Evolutionary conservation across 495 filamentous ascomycete genomes (phyloP), one percentile per base, ranked within the genome.

Genomic region (Trichoderma reesei): DNA sequence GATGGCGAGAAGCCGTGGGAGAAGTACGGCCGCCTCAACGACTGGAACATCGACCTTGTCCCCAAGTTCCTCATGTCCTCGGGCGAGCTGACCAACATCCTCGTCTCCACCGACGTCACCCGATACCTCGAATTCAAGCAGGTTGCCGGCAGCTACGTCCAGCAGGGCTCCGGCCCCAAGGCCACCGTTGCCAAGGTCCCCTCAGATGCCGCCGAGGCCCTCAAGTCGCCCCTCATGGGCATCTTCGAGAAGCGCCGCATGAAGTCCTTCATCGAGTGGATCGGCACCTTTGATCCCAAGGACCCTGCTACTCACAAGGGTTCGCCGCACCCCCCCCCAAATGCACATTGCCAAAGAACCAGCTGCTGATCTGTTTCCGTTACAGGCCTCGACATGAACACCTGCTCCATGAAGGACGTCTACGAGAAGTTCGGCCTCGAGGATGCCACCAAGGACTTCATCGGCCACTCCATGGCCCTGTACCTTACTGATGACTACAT

Each of bases 41-140:
- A 99, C 83, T 99, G 94, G 94, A 98, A 97, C 80, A 93, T 99
- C 76, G 95, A 98, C 72, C 82, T 99, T 68, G 91, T 98, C 56
- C 93, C 94, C 65, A 99, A 99, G 82, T 85, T 99, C 62, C 82
- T 99, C 72, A 98, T 99, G 92, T 90, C 94, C 20, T 96, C 96
- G 70, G 94, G 94, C 72, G 92, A 99, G 79, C 82, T 99, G 74
- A 99, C 94, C 66, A 98, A 97, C 76, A 96, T 96, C 74, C 82
- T 97, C 69, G 91, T 96, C 60, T 95, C 90, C 39, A 98, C 94
- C 72, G 92, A 97, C 72, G 94, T 98, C 64, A 98, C 94, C 65
- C 80, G 91, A 74, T 98, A 98, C 77, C 89, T 98, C 65, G 94
- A 98, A 71, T 97, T 99, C 82, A 93, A 92, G 81, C 94, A 97